Conservation (phyloP, 2,329 filamentous ascomycete species). For the Sordariomycetes sp. region DNA sequence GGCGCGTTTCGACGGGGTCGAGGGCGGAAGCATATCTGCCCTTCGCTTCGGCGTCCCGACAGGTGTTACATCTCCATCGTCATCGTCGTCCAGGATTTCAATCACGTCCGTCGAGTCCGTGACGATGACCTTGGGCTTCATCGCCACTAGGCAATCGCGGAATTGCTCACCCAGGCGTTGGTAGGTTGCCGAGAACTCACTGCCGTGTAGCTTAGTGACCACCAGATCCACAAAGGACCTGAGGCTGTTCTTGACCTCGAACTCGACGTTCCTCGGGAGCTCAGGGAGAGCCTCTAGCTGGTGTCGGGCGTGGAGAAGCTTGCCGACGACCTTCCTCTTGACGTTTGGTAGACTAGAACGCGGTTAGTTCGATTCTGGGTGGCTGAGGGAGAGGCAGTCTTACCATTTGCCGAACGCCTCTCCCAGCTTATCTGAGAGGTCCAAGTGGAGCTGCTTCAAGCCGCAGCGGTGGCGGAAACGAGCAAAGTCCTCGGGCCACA, state of each 20-base stretch:
- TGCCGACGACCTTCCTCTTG: constrained; percentile 36
- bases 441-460: constrained; percentile 39
- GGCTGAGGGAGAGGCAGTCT: constrained; percentile 7
- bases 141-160: constrained; percentile 28
- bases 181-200: constrained; percentile 32
- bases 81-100: constrained; percentile 28
- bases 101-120: constrained; percentile 23
- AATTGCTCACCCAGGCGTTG: constrained; percentile 40
- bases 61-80: constrained; percentile 17
- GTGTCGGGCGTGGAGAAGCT: constrained; percentile 38
- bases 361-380: constrained; percentile 8
- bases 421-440: constrained; percentile 40
- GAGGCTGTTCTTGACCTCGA: constrained; percentile 51
- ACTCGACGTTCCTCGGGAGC: constrained; percentile 55
- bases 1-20: constrained; percentile 23
- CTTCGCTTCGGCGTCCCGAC: constrained; percentile 17
- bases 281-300: constrained; percentile 53
- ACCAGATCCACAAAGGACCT: constrained; percentile 44
- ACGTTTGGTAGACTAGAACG: constrained; percentile 36
- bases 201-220: constrained; percentile 38
- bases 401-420: constrained; percentile 42
- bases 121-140: constrained; percentile 36
- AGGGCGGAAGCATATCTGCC: constrained; percentile 12
- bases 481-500: constrained; percentile 39
- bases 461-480: constrained; percentile 38